Conservation (phyloP, 2,329 filamentous ascomycete genomes). For the Aspergillus fumigatus region DNA sequence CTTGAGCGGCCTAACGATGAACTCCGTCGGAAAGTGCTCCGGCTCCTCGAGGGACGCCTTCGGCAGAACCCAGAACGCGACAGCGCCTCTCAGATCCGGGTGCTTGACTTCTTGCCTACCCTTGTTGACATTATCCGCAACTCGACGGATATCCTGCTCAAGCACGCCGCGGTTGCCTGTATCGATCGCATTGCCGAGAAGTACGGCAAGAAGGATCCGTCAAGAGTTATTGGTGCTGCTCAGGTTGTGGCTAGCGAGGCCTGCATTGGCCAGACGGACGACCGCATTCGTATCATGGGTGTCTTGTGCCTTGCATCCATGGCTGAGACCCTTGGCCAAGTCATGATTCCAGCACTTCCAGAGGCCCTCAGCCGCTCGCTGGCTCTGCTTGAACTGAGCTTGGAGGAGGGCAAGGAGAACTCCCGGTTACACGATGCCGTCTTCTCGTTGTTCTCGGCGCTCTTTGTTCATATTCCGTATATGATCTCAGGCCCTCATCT, state of each 20-base stretch:
- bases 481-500: conserved; percentile 78
- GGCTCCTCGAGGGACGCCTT: conserved; percentile 74
- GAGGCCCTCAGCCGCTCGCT: conserved; percentile 68
- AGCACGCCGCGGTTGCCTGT: conserved; percentile 80
- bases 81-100: conserved; percentile 59
- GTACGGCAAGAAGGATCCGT: conserved; percentile 86
- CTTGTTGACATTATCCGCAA: conserved; percentile 72
- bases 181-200: conserved; percentile 91
- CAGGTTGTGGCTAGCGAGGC: conserved; percentile 69
- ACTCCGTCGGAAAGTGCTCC: conserved; percentile 73
- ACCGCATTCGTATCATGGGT: conserved; percentile 73
- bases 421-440: conserved; percentile 72
- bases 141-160: conserved; percentile 67
- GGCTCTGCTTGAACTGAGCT: conserved; percentile 62
- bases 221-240: conserved; percentile 70
- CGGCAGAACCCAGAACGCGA: conserved; percentile 68
- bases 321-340: conserved; percentile 81
- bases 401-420: conserved; percentile 51
- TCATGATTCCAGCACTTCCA: conserved; percentile 78
- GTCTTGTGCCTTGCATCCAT: conserved; percentile 83
- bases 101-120: conserved; percentile 75
- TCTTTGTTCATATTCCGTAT: conserved; percentile 80
- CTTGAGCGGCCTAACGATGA: conserved; percentile 71
- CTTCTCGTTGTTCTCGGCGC: conserved; percentile 71
- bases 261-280: conserved; percentile 70